Base-by-base conservation (phyloP, 805 yeast species). In the Wickerhamiella australiensis region DNA sequence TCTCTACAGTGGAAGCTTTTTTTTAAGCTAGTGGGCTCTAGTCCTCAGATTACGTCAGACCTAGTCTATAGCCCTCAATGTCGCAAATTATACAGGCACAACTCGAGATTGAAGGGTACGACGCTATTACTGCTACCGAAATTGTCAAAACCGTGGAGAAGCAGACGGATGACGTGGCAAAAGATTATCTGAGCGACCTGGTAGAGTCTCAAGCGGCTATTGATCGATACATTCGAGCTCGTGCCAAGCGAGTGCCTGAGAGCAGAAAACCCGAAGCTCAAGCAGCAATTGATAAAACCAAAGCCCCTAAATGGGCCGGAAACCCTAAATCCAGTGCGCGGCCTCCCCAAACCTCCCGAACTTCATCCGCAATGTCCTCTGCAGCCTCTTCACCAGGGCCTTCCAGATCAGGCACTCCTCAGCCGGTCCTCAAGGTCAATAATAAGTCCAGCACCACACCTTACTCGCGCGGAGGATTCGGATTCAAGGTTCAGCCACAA, bases 71-170 rank as follows among this genome's bases (percentile, higher is more conserved):
- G n/a, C n/a, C n/a, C n/a, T n/a, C n/a, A n/a, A n/a, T 45, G 47
- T 33, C 47, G 13, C 47, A 45, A n/a, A 35, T 33, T 11, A 50
- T 58, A 4, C 49, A 47, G 18, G 44, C 48, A 1, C 47, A 31
- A 17, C 53, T 59, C 20, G 56, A 50, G 23, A 31, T 47, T 9
- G 51, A 46, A 2, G 62, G 60, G 3, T 55, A 54, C 44, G 62
- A 58, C 36, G 27, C 42, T 4, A 53, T 57, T 2, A 58, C 61
- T 2, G 60, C 61, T 2, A 51, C 50, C 15, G 56, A 60, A 15
- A 38, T 58, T 2, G 53, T 52, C 6, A 46, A 46, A 2, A 23
- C 54, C 26, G 60, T 53, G 1, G 54, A 55, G 20, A 29, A 37
- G 4, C 43, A 53, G 42, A 31, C 56, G 2, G 47, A 52, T 11